phyloP scores from a whole-genome alignment of 257 asterid species.

The Striga asiatica region DNA sequence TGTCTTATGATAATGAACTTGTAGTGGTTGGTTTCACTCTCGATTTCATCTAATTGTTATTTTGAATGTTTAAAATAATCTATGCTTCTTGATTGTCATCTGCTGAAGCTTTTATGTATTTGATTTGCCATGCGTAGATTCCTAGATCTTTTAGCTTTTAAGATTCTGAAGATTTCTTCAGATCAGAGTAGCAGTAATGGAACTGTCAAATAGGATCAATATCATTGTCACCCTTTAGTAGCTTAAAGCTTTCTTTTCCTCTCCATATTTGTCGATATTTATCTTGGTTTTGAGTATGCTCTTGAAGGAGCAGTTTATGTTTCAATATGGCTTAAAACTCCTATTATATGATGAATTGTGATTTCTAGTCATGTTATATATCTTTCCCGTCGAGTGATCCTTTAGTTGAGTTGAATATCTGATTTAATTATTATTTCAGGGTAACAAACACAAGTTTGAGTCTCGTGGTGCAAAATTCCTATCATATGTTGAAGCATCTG shows the following conservation, averaged over 20 bases:
- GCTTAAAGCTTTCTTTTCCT: neutral
- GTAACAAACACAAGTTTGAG: constrained; percentile 22
- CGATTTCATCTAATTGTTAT: neutral
- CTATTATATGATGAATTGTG: neutral
- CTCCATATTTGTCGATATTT: neutral
- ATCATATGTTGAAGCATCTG: constrained; percentile 64
- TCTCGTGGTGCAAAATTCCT: constrained; percentile 34
- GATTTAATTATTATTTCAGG: constrained; percentile 25
- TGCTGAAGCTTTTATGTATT: neutral
- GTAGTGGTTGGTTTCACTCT: constrained; percentile 1
- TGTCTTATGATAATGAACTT: constrained; percentile 4
- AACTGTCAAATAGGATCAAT: neutral
- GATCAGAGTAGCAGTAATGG: neutral
- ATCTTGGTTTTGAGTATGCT: neutral
- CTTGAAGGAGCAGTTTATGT: constrained; percentile 1
- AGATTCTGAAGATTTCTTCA: neutral
- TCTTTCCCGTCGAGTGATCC: constrained; percentile 3
- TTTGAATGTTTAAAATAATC: neutral
- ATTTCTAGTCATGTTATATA: neutral
- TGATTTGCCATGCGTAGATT: neutral
- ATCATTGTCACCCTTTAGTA: neutral
- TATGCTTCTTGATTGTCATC: neutral
- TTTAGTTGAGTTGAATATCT: neutral
- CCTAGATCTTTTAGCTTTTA: constrained; percentile 4
- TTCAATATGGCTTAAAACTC: neutral